These are phyloP conservation scores for Pythium oligandrum DNA, from an alignment of 352 stramenopile genomes.

Conservation along the genomic window DNA sequence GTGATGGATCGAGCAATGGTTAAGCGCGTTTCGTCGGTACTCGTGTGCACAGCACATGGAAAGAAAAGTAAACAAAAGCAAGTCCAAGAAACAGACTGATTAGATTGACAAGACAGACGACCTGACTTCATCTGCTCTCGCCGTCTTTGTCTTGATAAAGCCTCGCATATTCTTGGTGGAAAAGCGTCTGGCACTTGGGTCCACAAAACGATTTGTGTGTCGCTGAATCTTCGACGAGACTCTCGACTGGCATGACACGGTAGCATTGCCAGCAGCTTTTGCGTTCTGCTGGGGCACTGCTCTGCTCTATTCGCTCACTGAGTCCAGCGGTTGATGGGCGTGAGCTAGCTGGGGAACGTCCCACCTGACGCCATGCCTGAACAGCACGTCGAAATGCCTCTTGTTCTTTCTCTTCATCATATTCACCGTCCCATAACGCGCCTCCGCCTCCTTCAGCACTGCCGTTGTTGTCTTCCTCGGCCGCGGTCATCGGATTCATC, in stretches of 20 bases:
- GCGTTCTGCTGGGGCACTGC: constrained; percentile 29
- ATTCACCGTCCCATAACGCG: constrained; percentile 46
- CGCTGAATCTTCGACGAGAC: constrained; percentile 33
- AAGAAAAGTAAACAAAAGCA: constrained; percentile 39
- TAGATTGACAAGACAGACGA: too few species aligned
- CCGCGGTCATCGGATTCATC: constrained; percentile 52
- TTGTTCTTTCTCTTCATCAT: constrained; percentile 68
- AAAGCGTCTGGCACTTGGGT: constrained; percentile 28
- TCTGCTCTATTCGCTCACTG: constrained; percentile 45
- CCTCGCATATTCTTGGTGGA: constrained; percentile 45
- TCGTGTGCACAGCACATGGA: constrained; percentile 48
- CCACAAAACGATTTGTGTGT: constrained; percentile 58
- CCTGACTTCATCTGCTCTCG: too few species aligned
- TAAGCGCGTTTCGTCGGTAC: constrained; percentile 71
- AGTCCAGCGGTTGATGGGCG: constrained; percentile 4
- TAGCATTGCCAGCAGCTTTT: constrained; percentile 87
- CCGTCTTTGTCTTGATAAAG: constrained; percentile 31
- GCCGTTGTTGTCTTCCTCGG: not conserved
- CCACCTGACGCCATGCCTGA: constrained; percentile 43
- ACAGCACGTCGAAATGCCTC: constrained; percentile 58
- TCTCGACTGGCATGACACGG: constrained; percentile 33
- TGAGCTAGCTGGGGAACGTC: constrained; percentile 1
- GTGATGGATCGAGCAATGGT: constrained; percentile 78
- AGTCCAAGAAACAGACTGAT: too few species aligned
- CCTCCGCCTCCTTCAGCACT: constrained; percentile 19